phyloP scores from a whole-genome alignment of 345 rosid genomes.

The Nasturtium officinale region DNA sequence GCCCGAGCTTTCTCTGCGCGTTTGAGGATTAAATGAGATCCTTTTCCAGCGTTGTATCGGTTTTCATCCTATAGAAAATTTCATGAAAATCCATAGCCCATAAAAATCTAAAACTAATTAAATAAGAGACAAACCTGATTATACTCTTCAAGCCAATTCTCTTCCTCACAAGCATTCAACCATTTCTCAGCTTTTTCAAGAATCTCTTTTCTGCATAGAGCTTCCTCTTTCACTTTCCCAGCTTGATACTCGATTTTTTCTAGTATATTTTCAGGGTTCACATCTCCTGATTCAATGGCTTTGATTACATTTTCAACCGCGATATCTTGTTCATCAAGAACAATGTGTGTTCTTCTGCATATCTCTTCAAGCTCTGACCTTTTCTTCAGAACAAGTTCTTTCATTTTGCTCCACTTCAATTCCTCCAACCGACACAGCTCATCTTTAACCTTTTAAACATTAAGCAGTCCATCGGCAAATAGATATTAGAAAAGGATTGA shows the following conservation, averaged over 20 bases:
- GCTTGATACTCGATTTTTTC: conserved; percentile 78
- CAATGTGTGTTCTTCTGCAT: conserved; percentile 79
- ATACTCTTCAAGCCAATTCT: conserved; percentile 96
- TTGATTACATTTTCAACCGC: conserved; percentile 61
- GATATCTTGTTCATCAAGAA: conserved; percentile 61
- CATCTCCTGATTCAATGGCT: conserved; percentile 76
- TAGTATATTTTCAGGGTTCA: conserved; percentile 64
- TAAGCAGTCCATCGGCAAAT: background rate
- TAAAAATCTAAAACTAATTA: conserved; percentile 6
- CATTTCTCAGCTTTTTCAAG: conserved; percentile 97
- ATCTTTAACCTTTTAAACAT: conserved; percentile 62
- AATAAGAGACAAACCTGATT: conserved; percentile 53
- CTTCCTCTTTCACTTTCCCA: conserved; percentile 85
- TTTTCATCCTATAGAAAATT: conserved; percentile 73
- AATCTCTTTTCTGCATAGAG: conserved; percentile 82
- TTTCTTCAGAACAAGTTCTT: conserved; percentile 88
- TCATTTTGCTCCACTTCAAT: conserved; percentile 92
- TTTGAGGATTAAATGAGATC: conserved; percentile 84
- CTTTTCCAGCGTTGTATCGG: conserved; percentile 92
- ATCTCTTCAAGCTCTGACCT: conserved; percentile 82
- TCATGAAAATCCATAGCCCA: background rate
- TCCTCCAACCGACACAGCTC: conserved; percentile 85
- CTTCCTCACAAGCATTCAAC: conserved; percentile 89
- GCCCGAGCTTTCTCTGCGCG: conserved; percentile 98
- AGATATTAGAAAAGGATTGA: background rate